Conservation (phyloP, 805 yeast genomes). For the Ogataea paraovalis region DNA sequence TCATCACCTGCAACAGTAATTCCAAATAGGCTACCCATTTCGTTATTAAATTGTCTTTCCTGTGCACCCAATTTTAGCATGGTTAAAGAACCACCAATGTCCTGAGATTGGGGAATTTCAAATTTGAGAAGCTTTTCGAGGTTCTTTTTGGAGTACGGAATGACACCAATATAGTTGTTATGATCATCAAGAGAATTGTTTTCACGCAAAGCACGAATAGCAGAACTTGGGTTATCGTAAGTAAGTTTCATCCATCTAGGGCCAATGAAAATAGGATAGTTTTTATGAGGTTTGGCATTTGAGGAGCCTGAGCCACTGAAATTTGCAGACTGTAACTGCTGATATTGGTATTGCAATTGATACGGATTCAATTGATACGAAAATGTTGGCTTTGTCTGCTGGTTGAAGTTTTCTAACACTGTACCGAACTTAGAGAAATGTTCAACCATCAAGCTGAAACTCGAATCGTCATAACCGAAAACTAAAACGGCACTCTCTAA, state of each 20-base stretch:
- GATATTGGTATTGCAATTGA: conserved; percentile 3
- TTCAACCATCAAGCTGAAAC: conserved; percentile 61
- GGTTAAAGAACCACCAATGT: conserved; percentile 40
- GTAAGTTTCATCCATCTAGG: conserved; percentile 90
- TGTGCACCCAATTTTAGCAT: conserved; percentile 12
- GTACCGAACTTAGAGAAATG: conserved; percentile 78
- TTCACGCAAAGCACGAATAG: conserved; percentile 79
- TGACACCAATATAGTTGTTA: conserved; percentile 50
- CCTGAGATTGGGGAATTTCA: conserved; percentile 40
- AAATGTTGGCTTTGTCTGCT: conserved; percentile 4
- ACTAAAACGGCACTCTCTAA: conserved; percentile 70
- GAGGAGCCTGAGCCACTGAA: neutral
- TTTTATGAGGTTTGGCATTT: conserved; percentile 17
- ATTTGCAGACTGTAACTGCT: neutral
- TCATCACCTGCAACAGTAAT: conserved; percentile 5
- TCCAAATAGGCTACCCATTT: conserved; percentile 12
- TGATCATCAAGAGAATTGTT: conserved; percentile 73
- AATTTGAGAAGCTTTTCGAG: conserved; percentile 55
- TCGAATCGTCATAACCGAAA: conserved; percentile 82
- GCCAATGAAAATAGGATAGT: conserved; percentile 74
- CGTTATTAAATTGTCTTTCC: conserved; percentile 10
- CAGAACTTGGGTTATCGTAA: conserved; percentile 69
- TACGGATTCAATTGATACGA: conserved; percentile 6
- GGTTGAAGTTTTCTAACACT: conserved; percentile 69
- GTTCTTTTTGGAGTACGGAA: conserved; percentile 60